Conservation (phyloP, 257 asterid species). For the Rauvolfia tetraphylla region DNA sequence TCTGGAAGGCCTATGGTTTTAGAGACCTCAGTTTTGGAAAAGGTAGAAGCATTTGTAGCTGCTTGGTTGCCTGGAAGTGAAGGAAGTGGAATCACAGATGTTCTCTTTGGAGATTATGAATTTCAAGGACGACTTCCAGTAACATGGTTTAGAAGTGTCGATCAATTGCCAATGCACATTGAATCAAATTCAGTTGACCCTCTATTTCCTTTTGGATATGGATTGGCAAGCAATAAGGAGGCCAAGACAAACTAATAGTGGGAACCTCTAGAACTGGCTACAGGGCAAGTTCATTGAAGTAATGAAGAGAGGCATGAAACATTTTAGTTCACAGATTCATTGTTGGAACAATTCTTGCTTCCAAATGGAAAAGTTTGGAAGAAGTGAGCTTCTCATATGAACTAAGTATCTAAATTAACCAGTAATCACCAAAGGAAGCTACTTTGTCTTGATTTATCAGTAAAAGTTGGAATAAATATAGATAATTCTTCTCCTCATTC, state of each 20-base stretch:
- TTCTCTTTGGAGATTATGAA: conserved; percentile 66
- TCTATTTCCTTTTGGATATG: conserved; percentile 72
- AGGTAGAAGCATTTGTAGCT: conserved; percentile 63
- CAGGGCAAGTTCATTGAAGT: not conserved
- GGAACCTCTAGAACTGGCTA: not conserved
- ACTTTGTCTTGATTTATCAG: not conserved
- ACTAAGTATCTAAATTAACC: not conserved
- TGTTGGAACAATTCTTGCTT: conserved; percentile 10
- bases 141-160: conserved; percentile 65
- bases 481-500: not conserved
- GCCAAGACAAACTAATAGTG: not conserved
- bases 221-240: conserved; percentile 38
- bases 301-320: not conserved
- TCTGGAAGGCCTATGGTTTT: conserved; percentile 76
- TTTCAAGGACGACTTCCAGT: conserved; percentile 71
- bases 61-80: conserved; percentile 95
- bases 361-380: conserved; percentile 4
- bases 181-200: conserved; percentile 47
- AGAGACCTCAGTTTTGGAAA: conserved; percentile 47
- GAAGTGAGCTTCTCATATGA: not conserved
- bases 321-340: not conserved
- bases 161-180: conserved; percentile 59
- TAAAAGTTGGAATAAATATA: not conserved
- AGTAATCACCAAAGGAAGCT: not conserved
- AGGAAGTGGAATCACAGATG: conserved; percentile 66